Evolutionary conservation across 345 rosid species (phyloP).

Genomic region (Salix koriyanagi): DNA sequence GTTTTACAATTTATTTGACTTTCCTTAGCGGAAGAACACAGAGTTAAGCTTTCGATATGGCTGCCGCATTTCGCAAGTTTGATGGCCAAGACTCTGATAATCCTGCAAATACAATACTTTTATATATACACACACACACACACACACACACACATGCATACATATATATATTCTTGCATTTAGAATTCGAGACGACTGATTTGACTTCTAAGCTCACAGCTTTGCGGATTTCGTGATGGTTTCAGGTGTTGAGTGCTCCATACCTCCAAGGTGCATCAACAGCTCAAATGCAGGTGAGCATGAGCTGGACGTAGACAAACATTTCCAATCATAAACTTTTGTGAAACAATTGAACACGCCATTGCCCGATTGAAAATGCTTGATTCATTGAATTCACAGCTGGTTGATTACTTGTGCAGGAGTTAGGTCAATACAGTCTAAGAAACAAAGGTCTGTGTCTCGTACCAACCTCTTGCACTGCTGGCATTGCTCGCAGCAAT

Average conservation of each 20-base stretch:
- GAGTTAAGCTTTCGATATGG: not conserved
- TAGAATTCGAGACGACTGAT: not conserved
- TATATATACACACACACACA: accelerated
- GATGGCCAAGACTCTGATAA: not conserved
- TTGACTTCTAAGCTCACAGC: conserved; percentile 3
- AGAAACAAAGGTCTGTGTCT: conserved; percentile 80
- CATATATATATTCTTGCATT: not conserved
- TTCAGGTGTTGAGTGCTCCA: conserved; percentile 92
- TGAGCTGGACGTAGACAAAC: not conserved
- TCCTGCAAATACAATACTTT: not conserved
- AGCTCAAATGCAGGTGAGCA: conserved; percentile 51
- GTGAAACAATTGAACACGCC: not conserved
- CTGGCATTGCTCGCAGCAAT: conserved; percentile 73
- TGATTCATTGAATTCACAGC: not conserved
- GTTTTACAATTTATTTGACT: no score
- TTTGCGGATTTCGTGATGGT: conserved; percentile 16
- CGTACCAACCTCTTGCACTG: conserved; percentile 67
- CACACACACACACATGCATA: no score
- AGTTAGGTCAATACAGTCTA: conserved; percentile 49
- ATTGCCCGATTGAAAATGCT: not conserved
- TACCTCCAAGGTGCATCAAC: conserved; percentile 63
- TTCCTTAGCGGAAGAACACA: not conserved
- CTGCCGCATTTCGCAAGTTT: not conserved
- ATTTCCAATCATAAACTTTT: not conserved
- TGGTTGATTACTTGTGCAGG: conserved; percentile 33